Evolutionary conservation across 83 land plant species (phyloP).

Genomic region (Isoetes engelmannii): DNA sequence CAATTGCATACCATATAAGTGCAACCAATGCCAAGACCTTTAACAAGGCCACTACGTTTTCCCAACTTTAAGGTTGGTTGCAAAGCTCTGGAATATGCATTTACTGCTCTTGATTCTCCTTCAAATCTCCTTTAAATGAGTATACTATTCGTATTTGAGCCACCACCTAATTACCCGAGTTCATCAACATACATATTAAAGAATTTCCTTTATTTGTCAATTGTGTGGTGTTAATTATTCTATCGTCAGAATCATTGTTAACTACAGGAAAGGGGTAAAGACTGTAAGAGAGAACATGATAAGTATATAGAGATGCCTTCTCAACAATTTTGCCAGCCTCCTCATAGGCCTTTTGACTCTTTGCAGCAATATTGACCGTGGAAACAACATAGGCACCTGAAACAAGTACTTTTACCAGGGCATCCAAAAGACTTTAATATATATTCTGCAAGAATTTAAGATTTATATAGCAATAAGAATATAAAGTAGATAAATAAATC

Average conservation of each 20-base stretch:
- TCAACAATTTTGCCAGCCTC: background rate
- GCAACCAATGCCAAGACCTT: constrained; percentile 78
- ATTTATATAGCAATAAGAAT: too few relatives aligned
- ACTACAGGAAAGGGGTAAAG: background rate
- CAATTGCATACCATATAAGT: constrained; percentile 92
- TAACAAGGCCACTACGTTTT: constrained; percentile 78
- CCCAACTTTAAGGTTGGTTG: constrained; percentile 65
- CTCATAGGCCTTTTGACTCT: too few relatives aligned
- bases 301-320: background rate
- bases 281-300: background rate
- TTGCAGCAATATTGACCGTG: too few relatives aligned
- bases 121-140: constrained; percentile 83
- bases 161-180: constrained; percentile 36
- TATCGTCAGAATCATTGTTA: too few relatives aligned
- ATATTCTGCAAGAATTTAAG: too few relatives aligned
- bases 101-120: constrained; percentile 59
- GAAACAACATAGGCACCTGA: too few relatives aligned
- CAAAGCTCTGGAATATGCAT: constrained; percentile 62
- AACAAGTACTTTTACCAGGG: too few relatives aligned
- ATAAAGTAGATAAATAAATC: too few relatives aligned
- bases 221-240: background rate
- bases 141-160: constrained; percentile 83
- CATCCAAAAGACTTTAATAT: too few relatives aligned
- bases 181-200: constrained; percentile 12
- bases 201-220: background rate